Conservation (phyloP, 768 basidiomycete species). For the Rickenella mellea region DNA sequence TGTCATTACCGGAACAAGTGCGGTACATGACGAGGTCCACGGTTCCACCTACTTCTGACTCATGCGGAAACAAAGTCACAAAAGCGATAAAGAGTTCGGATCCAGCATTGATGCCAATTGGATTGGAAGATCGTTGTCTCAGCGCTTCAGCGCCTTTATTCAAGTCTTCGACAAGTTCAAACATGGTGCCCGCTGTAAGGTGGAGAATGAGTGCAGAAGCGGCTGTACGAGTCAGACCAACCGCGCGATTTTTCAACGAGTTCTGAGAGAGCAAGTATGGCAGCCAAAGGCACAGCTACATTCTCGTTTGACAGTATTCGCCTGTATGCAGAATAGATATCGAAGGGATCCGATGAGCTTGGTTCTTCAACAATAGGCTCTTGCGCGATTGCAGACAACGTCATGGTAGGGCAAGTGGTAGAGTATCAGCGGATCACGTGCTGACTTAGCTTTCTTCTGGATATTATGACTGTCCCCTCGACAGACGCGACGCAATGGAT, state of each 20-base stretch:
- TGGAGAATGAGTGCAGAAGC: slow-evolving; percentile 1
- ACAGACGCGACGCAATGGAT: slow-evolving; percentile 82
- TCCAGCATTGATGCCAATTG: slow-evolving; percentile 81
- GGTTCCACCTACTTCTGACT: slow-evolving; percentile 52
- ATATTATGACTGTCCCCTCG: no score
- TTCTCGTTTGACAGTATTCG: slow-evolving; percentile 54
- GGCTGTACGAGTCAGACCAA: slow-evolving; percentile 21
- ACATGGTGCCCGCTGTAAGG: slow-evolving; percentile 75
- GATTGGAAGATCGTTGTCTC: slow-evolving; percentile 55
- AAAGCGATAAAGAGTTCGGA: slow-evolving; percentile 88
- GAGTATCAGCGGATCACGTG: no score
- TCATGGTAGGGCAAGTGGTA: no score
- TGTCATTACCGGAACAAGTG: slow-evolving; percentile 6
- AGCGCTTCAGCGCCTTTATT: slow-evolving; percentile 64
- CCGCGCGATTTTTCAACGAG: slow-evolving; percentile 74
- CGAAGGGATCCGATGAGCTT: slow-evolving; percentile 20
- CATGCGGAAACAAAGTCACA: slow-evolving; percentile 76
- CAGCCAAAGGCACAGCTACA: slow-evolving; percentile 64
- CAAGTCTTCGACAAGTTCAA: slow-evolving; percentile 80
- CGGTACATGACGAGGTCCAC: background rate
- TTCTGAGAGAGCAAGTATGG: slow-evolving; percentile 78
- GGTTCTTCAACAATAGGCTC: background rate
- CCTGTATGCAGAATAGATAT: slow-evolving; percentile 46
- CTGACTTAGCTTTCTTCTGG: no score
- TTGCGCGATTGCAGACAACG: no score